Base-by-base conservation (phyloP, 2,329 filamentous ascomycete genomes). In the Nothopassalora personata region DNA sequence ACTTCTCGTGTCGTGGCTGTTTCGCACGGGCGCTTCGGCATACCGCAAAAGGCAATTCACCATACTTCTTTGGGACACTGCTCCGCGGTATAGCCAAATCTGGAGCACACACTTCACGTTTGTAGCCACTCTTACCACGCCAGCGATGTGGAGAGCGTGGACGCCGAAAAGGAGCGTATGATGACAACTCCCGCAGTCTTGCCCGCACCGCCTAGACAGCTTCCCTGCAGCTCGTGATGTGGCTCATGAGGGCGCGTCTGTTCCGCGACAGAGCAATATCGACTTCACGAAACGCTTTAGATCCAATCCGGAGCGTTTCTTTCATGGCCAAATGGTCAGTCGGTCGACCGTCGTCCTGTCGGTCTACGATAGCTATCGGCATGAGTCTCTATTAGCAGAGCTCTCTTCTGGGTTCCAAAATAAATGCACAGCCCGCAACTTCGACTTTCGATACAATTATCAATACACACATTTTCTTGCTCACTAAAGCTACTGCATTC, bases 21-120 rank as follows among this genome's bases (percentile, higher is more conserved):
- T 53, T 49, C 59, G 58, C 47, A 58, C 68, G 43, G 66, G 70
- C n/a, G 39, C 39, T 13, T n/a, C 11, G 39, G 18, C 2, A 18
- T 18, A n/a, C 39, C 18, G 39, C 13, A 43, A 5, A 8, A 43
- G 39, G 39, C n/a, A 43, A 43, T 4, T 43, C 7, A 15, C 15
- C 39, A 15, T 18, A 15, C 15, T 13, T 43, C 13, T 43, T 18
- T 4, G 18, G 13, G 15, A 43, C 2, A 8, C n/a, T 7, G 39
- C 23, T n/a, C 8, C 7, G 15, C 13, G 7, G 39, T n/a, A 43
- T 43, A 43, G n/a, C n/a, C 13, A n/a, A n/a, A 3, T 5, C 2
- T 5, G 39, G 13, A 43, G 13, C 7, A 8, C n/a, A 13, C 39
- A 43, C 39, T 43, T 43, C 39, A n/a, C 18, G n/a, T 8, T n/a